Evolutionary conservation across 805 yeast genomes (phyloP).

Genomic region (Candida coquimbonensis): DNA sequence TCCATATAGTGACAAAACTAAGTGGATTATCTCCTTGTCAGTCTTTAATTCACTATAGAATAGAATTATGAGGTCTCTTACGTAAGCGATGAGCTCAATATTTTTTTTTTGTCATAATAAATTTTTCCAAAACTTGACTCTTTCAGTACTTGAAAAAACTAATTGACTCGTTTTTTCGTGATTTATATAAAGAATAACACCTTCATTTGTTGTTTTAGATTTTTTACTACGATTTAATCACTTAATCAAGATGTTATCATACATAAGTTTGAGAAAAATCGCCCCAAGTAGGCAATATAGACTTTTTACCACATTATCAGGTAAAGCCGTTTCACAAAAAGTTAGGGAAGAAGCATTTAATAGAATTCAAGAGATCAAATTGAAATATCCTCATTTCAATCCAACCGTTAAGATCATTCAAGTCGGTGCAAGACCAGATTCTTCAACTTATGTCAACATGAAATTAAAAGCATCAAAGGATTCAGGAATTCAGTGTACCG

Average conservation of each 20-base stretch:
- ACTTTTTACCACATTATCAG: constrained; percentile 34
- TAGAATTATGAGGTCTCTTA: no score
- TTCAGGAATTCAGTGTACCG: constrained; percentile 65
- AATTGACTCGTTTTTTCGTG: no score
- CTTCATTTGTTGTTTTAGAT: no score
- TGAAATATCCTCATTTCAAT: constrained; percentile 43
- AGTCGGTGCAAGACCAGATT: constrained; percentile 86
- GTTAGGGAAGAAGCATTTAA: constrained; percentile 37
- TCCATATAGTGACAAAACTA: no score
- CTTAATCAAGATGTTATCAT: not conserved
- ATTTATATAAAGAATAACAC: no score
- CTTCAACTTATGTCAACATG: constrained; percentile 85
- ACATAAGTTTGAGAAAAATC: not conserved
- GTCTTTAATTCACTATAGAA: no score
- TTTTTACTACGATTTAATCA: not conserved
- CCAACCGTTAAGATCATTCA: constrained; percentile 72
- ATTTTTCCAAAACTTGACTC: no score
- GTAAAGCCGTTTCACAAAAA: constrained; percentile 37
- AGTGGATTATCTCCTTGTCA: no score
- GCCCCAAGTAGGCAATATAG: constrained; percentile 18
- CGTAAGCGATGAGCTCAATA: no score
- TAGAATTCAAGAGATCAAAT: constrained; percentile 26
- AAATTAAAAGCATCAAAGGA: constrained; percentile 85
- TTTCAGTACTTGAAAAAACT: no score
- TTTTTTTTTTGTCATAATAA: no score